These are phyloP conservation scores for Metschnikowia baotianmanensis DNA, from an alignment of 805 yeast genomes.

Conservation along the genomic window DNA sequence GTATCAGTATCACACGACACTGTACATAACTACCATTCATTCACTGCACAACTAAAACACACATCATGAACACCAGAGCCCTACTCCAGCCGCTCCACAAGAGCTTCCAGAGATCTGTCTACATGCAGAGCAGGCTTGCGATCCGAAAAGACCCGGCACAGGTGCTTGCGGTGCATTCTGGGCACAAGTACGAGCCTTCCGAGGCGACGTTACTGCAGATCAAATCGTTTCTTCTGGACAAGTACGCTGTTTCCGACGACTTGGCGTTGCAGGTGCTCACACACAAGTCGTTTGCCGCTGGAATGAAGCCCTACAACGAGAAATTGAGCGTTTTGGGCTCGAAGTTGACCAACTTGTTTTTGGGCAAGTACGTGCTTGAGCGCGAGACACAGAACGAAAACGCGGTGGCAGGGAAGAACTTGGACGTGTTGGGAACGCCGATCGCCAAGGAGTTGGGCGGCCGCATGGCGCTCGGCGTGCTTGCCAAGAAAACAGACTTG, in stretches of 20 bases:
- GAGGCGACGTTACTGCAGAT: constrained; percentile 49
- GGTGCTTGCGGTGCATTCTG: constrained; percentile 31
- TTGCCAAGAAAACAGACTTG: constrained; percentile 48
- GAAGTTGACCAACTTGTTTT: constrained; percentile 52
- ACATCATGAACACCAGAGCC: constrained; percentile 6
- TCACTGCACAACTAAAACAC: background rate
- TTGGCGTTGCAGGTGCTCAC: constrained; percentile 77
- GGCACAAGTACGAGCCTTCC: constrained; percentile 50
- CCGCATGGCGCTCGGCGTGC: constrained; percentile 48
- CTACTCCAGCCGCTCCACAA: constrained; percentile 10
- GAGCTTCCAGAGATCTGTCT: constrained; percentile 27
- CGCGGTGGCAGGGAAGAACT: constrained; percentile 48
- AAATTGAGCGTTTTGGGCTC: constrained; percentile 72
- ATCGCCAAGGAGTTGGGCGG: constrained; percentile 51
- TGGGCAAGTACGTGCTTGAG: constrained; percentile 44
- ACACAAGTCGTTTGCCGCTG: constrained; percentile 94
- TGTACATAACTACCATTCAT: background rate
- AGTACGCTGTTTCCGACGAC: constrained; percentile 56
- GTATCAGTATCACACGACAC: background rate
- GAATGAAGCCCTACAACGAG: constrained; percentile 85
- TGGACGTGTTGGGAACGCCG: constrained; percentile 60
- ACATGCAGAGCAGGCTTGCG: constrained; percentile 61
- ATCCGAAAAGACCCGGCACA: constrained; percentile 69
- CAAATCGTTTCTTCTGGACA: constrained; percentile 45
- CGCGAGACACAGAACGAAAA: constrained; percentile 26